A percentile compares a stretch with the other conserved stretches of the same genome.
Evolutionary conservation across 495 filamentous ascomycete species (phyloP).

Genomic region (Penicillium herquei): DNA sequence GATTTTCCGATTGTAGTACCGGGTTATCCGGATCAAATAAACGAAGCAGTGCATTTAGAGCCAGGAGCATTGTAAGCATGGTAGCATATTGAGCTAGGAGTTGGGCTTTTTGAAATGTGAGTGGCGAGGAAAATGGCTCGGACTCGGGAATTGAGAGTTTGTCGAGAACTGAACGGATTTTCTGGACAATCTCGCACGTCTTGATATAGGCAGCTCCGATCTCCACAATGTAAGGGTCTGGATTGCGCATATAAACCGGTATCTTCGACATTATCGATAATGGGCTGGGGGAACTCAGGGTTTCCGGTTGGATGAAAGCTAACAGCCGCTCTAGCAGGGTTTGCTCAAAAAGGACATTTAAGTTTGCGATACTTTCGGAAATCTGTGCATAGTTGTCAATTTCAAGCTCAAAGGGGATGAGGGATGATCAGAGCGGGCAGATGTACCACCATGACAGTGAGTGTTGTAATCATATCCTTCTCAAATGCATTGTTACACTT

Average conservation of each 20-base stretch:
- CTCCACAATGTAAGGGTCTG: conserved; percentile 17
- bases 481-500: conserved; percentile 30
- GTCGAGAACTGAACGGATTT: conserved; percentile 13
- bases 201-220: conserved; percentile 19
- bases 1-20: conserved; percentile 13
- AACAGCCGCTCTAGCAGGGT: conserved; percentile 17
- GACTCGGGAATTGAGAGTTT: neutral
- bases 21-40: conserved; percentile 18
- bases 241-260: conserved; percentile 18
- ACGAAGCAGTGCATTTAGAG: conserved; percentile 29
- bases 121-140: neutral
- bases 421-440: too few relatives aligned
- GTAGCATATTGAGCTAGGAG: conserved; percentile 24
- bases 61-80: conserved; percentile 18
- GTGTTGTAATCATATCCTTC: conserved; percentile 26
- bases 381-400: conserved; percentile 17
- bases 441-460: conserved; percentile 37
- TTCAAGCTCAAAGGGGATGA: too few relatives aligned
- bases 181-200: conserved; percentile 12
- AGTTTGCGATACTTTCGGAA: conserved; percentile 32
- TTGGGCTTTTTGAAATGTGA: conserved; percentile 11
- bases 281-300: conserved; percentile 6
- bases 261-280: conserved; percentile 17
- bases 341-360: conserved; percentile 21
- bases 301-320: conserved; percentile 6